These are phyloP conservation scores for Penicillium sp. DNA, from an alignment of 2,329 filamentous ascomycete species.

Conservation along the genomic window DNA sequence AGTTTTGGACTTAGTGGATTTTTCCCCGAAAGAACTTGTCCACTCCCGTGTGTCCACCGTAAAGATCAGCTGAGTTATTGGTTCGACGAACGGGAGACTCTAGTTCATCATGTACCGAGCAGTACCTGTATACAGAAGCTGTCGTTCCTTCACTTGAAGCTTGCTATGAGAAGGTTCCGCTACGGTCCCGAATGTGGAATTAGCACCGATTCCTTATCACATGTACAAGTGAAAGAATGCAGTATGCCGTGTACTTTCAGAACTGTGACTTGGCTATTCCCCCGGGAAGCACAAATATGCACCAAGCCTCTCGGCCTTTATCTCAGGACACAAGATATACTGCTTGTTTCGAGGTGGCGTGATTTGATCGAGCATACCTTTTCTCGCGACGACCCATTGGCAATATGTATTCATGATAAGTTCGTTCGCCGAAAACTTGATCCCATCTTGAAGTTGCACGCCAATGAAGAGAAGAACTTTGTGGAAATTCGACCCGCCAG, in stretches of 20 bases:
- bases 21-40: background rate
- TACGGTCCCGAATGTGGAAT: constrained; percentile 6
- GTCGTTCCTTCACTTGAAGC: constrained; percentile 11
- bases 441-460: too few relatives aligned
- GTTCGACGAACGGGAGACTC: background rate
- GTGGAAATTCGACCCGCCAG: too few relatives aligned
- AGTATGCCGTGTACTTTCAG: background rate
- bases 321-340: constrained; percentile 13
- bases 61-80: background rate
- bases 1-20: constrained; percentile 2
- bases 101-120: too few relatives aligned
- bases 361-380: background rate
- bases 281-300: constrained; percentile 7
- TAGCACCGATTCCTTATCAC: constrained; percentile 7
- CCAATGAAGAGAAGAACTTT: too few relatives aligned
- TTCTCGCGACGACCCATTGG: too few relatives aligned
- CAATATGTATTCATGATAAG: too few relatives aligned
- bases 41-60: constrained; percentile 2
- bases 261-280: constrained; percentile 5
- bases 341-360: background rate
- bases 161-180: constrained; percentile 9
- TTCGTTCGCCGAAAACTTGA: too few relatives aligned
- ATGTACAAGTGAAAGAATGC: constrained; percentile 36
- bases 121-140: background rate
- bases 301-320: constrained; percentile 6